Evolutionary conservation across 2,329 filamentous ascomycete species (phyloP).

Genomic region (Colletotrichum lupini): DNA sequence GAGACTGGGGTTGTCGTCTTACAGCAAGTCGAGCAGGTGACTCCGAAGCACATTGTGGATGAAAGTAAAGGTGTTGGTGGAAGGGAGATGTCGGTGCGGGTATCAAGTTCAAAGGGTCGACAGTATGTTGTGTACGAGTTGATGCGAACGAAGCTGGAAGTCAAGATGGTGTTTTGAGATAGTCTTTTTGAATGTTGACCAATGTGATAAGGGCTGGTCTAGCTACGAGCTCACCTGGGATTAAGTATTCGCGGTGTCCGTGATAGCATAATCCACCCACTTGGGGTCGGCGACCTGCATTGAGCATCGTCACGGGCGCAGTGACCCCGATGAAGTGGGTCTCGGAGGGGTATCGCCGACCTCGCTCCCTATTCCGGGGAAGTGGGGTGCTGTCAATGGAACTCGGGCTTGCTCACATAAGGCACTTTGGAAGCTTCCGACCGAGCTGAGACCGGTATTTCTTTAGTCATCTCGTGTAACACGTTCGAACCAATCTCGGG

Average conservation of each 20-base stretch:
- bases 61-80: background rate
- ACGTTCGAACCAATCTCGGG: background rate
- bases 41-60: constrained; percentile 52
- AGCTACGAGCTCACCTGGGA: background rate
- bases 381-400: background rate
- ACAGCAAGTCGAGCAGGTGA: constrained; percentile 56
- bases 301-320: constrained; percentile 19
- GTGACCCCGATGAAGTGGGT: constrained; percentile 9
- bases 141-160: background rate
- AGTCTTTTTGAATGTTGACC: background rate
- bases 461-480: background rate
- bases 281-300: constrained; percentile 32
- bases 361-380: constrained; percentile 18
- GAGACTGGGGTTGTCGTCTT: constrained; percentile 35
- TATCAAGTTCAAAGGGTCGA: background rate
- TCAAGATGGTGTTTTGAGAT: background rate
- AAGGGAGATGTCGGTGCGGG: background rate
- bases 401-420: background rate
- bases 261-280: constrained; percentile 2
- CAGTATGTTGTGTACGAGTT: background rate
- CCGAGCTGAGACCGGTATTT: background rate
- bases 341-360: constrained; percentile 30
- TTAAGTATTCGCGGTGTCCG: constrained; percentile 32
- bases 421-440: background rate
- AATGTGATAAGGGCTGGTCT: background rate